phyloP scores from a whole-genome alignment of 108 stramenopile genomes.

The Conticribra weissflogii region DNA sequence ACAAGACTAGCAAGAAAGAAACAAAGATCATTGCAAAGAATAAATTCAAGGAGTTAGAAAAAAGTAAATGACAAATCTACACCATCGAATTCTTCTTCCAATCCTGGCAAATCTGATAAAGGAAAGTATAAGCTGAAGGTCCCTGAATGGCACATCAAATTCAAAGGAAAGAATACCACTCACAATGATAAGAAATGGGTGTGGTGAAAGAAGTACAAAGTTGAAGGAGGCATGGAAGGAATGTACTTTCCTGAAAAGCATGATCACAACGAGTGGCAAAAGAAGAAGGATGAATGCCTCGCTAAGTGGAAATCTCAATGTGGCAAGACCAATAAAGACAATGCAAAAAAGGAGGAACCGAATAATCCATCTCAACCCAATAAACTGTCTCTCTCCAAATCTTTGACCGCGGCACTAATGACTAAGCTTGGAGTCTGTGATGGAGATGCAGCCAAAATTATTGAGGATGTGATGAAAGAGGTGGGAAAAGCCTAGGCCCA shows the following conservation, averaged over 20 bases:
- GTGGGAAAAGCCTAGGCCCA: slow-evolving; percentile 9
- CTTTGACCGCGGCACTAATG: neutral
- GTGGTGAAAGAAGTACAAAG: slow-evolving; percentile 9
- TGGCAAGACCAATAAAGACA: neutral
- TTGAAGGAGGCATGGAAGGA: neutral
- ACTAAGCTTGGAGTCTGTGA: neutral
- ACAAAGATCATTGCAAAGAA: neutral
- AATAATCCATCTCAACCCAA: too few relatives aligned
- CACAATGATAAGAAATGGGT: neutral
- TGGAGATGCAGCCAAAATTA: neutral
- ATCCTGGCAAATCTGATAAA: neutral
- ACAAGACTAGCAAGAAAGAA: neutral
- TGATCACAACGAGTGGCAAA: slow-evolving; percentile 9
- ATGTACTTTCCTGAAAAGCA: slow-evolving; percentile 17
- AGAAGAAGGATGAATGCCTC: neutral
- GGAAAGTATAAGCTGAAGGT: neutral
- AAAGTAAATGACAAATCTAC: neutral
- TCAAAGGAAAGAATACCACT: slow-evolving; percentile 2
- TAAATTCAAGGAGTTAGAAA: neutral
- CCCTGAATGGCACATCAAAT: neutral
- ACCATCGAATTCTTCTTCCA: too few relatives aligned
- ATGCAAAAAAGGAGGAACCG: too few relatives aligned
- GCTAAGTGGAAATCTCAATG: neutral
- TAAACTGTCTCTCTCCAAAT: neutral
- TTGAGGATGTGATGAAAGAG: neutral